Conservation (phyloP, 768 basidiomycete genomes). For the Artomyces pyxidatus region DNA sequence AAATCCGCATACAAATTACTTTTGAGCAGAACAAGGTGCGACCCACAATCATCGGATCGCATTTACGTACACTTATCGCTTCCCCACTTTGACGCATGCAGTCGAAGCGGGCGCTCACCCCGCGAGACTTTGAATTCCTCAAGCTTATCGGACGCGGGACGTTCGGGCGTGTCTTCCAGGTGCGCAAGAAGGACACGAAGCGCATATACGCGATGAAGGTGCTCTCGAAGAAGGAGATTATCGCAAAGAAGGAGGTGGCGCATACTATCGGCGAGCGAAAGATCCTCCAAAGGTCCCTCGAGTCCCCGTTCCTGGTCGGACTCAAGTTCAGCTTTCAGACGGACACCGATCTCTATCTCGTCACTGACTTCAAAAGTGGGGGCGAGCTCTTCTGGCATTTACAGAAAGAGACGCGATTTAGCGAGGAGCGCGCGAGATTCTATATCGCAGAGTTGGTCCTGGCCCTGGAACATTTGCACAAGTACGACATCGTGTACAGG, state of each 20-base stretch:
- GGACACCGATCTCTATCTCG: conserved; percentile 87
- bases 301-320: conserved; percentile 95
- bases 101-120: conserved; percentile 83
- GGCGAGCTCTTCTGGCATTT: conserved; percentile 99
- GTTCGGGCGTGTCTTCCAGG: conserved; percentile 98
- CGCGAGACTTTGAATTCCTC: conserved; percentile 96
- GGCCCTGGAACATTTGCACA: conserved; percentile 95
- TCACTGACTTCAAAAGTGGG: conserved; percentile 98
- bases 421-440: conserved; percentile 89
- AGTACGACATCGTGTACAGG: conserved; percentile 94
- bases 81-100: too few species aligned
- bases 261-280: conserved; percentile 99
- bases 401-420: conserved; percentile 90
- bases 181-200: conserved; percentile 95
- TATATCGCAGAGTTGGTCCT: conserved; percentile 95
- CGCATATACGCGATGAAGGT: conserved; percentile 99
- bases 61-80: too few species aligned
- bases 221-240: conserved; percentile 96
- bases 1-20: conserved; percentile 90
- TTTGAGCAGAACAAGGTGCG: conserved; percentile 86
- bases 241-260: conserved; percentile 98
- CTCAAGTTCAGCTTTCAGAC: conserved; percentile 99
- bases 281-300: conserved; percentile 88
- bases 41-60: conserved; percentile 12
- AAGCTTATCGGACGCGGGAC: conserved; percentile 98